Evolutionary conservation across 2,329 filamentous ascomycete genomes (phyloP).

Genomic region (Alternaria infectoria): DNA sequence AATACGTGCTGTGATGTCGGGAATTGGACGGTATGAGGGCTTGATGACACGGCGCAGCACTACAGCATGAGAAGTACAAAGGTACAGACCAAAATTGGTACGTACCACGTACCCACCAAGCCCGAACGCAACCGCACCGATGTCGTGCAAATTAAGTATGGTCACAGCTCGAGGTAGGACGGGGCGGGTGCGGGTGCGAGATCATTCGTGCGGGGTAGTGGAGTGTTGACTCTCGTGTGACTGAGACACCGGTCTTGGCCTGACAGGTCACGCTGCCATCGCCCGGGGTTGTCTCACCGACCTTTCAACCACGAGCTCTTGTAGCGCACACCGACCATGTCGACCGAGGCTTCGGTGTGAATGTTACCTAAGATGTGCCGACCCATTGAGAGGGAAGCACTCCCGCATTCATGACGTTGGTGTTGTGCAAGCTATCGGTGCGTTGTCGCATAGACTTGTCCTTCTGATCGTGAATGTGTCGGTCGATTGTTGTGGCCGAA

Average conservation of each 20-base stretch:
- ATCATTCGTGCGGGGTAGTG: constrained; percentile 8
- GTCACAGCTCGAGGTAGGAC: constrained; percentile 18
- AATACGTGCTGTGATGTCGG: not conserved
- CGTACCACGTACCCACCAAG: not conserved
- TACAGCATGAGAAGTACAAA: not conserved
- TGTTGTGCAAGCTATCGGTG: not conserved
- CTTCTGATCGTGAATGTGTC: not conserved
- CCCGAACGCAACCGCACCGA: not conserved
- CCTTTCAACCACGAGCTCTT: constrained; percentile 4
- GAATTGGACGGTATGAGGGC: not conserved
- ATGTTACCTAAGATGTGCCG: not conserved
- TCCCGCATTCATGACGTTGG: not conserved
- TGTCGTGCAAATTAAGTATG: constrained; percentile 19
- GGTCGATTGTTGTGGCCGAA: not conserved
- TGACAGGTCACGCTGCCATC: constrained; percentile 9
- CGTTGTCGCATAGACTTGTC: not conserved
- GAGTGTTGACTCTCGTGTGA: constrained; percentile 8
- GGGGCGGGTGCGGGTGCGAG: not conserved
- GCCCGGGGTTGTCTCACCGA: constrained; percentile 2
- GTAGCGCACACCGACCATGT: not conserved
- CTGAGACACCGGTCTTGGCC: constrained; percentile 2
- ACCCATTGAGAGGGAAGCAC: not conserved
- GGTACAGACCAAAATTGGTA: not conserved
- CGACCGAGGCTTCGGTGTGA: not conserved
- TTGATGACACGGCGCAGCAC: not conserved